phyloP scores from a whole-genome alignment of 257 asterid species.

The Eucommia ulmoides region DNA sequence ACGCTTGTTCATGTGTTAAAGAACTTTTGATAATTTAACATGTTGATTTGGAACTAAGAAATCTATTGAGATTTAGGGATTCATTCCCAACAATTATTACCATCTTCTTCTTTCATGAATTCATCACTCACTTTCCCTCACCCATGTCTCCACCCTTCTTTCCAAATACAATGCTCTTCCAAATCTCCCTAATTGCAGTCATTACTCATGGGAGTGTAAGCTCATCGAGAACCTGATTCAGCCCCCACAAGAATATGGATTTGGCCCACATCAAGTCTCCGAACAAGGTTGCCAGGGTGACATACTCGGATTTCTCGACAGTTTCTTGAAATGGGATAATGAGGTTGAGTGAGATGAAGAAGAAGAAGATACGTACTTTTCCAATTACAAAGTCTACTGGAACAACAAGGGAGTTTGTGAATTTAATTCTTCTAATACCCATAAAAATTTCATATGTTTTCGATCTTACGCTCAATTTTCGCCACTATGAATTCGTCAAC shows the following conservation, averaged over 20 bases:
- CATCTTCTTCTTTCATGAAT: too few species aligned
- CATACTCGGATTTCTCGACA: slow-evolving; percentile 62
- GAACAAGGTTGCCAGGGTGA: slow-evolving; percentile 63
- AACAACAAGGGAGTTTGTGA: too few species aligned
- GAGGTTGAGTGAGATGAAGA: slow-evolving; percentile 83
- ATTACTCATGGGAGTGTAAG: too few species aligned
- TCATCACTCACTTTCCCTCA: slow-evolving; percentile 53
- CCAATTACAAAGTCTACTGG: too few species aligned
- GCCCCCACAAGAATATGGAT: slow-evolving; percentile 49
- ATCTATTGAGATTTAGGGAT: too few species aligned
- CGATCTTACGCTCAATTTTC: slow-evolving; percentile 2
- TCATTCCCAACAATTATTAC: too few species aligned
- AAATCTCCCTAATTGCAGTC: too few species aligned
- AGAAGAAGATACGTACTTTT: too few species aligned
- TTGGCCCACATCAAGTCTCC: slow-evolving; percentile 39
- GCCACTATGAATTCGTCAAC: slow-evolving; percentile 20
- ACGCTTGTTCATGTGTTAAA: too few species aligned
- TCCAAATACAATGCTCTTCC: slow-evolving; percentile 64
- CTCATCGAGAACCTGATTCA: slow-evolving; percentile 47
- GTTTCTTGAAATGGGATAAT: slow-evolving; percentile 41
- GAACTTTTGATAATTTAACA: too few species aligned
- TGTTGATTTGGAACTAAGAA: too few species aligned
- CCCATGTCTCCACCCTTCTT: slow-evolving; percentile 92
- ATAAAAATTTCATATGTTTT: too few species aligned
- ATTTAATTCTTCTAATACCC: slow-evolving; percentile 59